A percentile compares a stretch with the other conserved stretches of the same genome.
Evolutionary conservation across 495 filamentous ascomycete genomes (phyloP).

Genomic region (Aspergillus nidulans): DNA sequence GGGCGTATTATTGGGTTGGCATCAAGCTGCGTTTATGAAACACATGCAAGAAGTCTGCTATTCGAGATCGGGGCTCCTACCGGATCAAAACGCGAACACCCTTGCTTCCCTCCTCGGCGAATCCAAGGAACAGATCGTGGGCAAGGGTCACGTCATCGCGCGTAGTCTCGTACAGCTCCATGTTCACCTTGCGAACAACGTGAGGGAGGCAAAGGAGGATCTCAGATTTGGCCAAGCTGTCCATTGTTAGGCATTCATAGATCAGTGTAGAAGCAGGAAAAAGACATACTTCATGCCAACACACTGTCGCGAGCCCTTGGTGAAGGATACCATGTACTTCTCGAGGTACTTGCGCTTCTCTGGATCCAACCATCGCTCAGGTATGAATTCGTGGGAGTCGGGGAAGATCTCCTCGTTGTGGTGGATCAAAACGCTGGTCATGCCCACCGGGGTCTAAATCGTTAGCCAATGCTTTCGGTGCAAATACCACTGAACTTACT

Average conservation of each 20-base stretch:
- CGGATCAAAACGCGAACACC: conserved; percentile 8
- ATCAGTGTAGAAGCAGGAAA: background rate
- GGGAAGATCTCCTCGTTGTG: conserved; percentile 38
- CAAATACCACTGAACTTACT: conserved; percentile 6
- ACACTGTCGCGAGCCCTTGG: conserved; percentile 44
- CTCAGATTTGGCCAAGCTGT: conserved; percentile 7
- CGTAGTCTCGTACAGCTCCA: conserved; percentile 13
- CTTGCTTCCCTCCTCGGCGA: conserved; percentile 9
- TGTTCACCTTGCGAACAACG: background rate
- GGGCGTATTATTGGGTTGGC: background rate
- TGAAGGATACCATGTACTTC: conserved; percentile 45
- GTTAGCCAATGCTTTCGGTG: background rate
- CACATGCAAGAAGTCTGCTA: background rate
- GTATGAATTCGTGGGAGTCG: conserved; percentile 34
- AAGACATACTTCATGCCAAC: conserved; percentile 44
- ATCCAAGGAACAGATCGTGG: conserved; percentile 12
- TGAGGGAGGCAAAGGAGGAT: conserved; percentile 10
- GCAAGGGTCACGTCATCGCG: conserved; percentile 8
- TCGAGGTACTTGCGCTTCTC: conserved; percentile 32
- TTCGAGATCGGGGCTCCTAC: background rate
- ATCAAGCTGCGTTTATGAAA: background rate
- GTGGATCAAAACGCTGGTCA: conserved; percentile 39
- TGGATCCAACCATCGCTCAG: conserved; percentile 40
- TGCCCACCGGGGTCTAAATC: conserved; percentile 36
- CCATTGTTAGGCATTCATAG: background rate